Conservation (phyloP, 306 rosid species). For the Cucurbita maxima region DNA sequence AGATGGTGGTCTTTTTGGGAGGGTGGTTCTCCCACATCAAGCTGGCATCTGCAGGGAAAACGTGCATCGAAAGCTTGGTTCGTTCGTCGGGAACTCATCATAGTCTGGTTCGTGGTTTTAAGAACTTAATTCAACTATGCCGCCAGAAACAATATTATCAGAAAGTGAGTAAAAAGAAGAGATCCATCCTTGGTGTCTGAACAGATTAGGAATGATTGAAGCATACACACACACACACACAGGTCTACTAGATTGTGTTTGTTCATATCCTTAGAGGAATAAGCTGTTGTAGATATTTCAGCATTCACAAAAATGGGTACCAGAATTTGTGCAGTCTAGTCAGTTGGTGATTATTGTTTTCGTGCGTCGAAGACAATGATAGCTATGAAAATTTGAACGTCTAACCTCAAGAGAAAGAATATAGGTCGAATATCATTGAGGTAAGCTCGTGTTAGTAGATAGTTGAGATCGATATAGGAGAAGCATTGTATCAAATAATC, state of each 20-base stretch:
- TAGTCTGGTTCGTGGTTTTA: conserved; percentile 35
- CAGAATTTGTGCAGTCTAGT: neutral
- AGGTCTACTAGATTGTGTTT: neutral
- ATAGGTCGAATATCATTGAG: too few relatives aligned
- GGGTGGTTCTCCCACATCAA: conserved; percentile 33
- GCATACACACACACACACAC: neutral
- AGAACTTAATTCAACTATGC: conserved; percentile 33
- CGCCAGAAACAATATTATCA: conserved; percentile 18
- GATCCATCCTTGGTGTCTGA: neutral
- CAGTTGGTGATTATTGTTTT: neutral
- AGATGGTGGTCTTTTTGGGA: conserved; percentile 26
- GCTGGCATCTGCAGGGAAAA: conserved; percentile 18
- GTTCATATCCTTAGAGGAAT: neutral
- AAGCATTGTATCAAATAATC: neutral
- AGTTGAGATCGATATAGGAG: neutral
- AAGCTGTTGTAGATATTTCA: neutral
- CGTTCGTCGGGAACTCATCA: conserved; percentile 20
- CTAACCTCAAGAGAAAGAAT: neutral
- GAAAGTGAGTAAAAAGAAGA: neutral
- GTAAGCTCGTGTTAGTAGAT: neutral
- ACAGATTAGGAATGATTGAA: neutral
- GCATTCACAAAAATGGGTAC: neutral
- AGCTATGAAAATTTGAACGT: neutral
- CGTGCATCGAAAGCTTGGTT: conserved; percentile 15
- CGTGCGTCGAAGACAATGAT: neutral